These are phyloP conservation scores for Draba incana DNA, from an alignment of 345 rosid species.

Conservation along the genomic window DNA sequence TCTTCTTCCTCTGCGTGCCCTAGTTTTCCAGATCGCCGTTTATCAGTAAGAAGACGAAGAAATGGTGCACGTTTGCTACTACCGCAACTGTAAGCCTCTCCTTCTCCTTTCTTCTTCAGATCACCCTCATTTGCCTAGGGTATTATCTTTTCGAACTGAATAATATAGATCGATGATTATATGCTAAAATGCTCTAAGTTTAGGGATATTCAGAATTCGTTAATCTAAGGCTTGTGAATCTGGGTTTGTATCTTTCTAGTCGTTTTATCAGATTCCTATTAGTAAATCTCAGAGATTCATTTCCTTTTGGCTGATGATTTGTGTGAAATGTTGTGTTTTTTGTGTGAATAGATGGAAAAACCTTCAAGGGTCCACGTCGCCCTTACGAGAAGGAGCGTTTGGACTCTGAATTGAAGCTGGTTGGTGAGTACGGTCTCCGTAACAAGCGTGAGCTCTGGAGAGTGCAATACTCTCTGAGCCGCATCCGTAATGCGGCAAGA, in stretches of 20 bases:
- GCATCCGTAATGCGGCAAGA: conserved; percentile 64
- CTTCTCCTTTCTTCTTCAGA: not conserved
- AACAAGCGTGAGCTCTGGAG: conserved; percentile 75
- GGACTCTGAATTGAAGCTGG: conserved; percentile 65
- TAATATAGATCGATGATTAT: not conserved
- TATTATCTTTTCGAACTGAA: not conserved
- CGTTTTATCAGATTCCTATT: not conserved
- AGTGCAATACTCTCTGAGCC: conserved; percentile 63
- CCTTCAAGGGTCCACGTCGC: conserved; percentile 67
- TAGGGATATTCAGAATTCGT: not conserved
- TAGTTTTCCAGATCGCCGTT: conserved; percentile 32
- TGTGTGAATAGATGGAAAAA: conserved; percentile 51
- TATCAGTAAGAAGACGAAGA: conserved; percentile 24
- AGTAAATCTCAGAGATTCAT: not conserved
- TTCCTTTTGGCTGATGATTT: not conserved
- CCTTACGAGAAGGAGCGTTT: conserved; percentile 72
- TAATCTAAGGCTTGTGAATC: not conserved
- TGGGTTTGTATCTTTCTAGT: not conserved
- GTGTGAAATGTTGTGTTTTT: conserved; percentile 5
- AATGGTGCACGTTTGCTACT: conserved; percentile 60
- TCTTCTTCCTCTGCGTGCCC: conserved; percentile 18
- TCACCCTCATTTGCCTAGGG: not conserved
- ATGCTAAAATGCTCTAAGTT: not conserved
- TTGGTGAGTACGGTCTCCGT: conserved; percentile 68
- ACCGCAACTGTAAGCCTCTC: conserved; percentile 52